Percentiles rank a stretch among this genome's conserved stretches.
phyloP scores from a whole-genome alignment of 2,329 filamentous ascomycete species.

The Diaporthe destruens region DNA sequence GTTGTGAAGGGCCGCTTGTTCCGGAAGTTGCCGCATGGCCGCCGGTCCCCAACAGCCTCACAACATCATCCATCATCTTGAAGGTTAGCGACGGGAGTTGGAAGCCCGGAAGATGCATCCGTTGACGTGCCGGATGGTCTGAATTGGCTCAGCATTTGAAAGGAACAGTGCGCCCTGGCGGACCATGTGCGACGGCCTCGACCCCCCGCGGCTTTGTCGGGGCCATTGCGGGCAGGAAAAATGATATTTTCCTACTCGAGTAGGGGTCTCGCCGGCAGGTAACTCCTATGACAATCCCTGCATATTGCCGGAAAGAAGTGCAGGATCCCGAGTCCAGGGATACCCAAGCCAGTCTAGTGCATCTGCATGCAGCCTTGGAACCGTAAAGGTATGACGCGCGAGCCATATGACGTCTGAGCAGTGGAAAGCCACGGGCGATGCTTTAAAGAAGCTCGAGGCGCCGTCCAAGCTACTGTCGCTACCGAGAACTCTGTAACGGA shows the following conservation, averaged over 20 bases:
- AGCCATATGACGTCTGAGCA: slow-evolving; percentile 22
- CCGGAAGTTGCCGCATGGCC: background rate
- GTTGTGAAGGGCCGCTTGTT: slow-evolving; percentile 6
- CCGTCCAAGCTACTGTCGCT: slow-evolving; percentile 12
- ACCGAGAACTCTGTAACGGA: slow-evolving; percentile 1
- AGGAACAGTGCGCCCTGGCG: background rate
- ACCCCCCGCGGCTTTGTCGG: background rate
- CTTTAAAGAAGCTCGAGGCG: slow-evolving; percentile 26
- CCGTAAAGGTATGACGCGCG: slow-evolving; percentile 33
- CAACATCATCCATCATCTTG: background rate
- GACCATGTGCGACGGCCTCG: background rate
- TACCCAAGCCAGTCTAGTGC: slow-evolving; percentile 23
- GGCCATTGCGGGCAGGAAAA: background rate
- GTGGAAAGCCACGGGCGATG: slow-evolving; percentile 12
- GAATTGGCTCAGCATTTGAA: background rate
- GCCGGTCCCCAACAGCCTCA: background rate
- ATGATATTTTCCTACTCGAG: slow-evolving; percentile 1
- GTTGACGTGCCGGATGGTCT: background rate
- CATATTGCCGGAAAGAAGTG: slow-evolving; percentile 15
- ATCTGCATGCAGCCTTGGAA: slow-evolving; percentile 35
- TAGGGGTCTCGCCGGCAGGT: slow-evolving; percentile 19
- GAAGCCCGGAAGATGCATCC: no score
- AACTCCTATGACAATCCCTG: slow-evolving; percentile 15
- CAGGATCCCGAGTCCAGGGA: slow-evolving; percentile 10
- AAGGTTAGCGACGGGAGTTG: no score